Evolutionary conservation across 768 basidiomycete species (phyloP), one percentile per base, ranked within the genome.

Genomic region (Lactarius tabidus): DNA sequence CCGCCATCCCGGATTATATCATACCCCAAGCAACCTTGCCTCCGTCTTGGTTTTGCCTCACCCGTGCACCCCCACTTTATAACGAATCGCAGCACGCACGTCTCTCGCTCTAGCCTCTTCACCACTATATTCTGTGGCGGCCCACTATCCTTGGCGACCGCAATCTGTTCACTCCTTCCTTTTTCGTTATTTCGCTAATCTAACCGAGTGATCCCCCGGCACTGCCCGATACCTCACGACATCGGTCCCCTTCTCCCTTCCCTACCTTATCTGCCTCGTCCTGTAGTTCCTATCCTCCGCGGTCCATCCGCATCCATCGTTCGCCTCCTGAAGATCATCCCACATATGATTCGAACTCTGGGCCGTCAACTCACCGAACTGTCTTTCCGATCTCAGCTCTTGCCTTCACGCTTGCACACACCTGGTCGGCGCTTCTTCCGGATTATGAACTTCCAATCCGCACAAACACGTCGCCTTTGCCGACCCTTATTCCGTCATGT

Each of bases 401-500:
- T 26, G 56, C 56, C 56, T n/a, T 23, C 35, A 14, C n/a, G 35
- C 23, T 18, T 23, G 36, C 10, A 36, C 56, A 52, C 65, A 38
- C 64, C 28, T 26, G 35, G 36, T 9, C n/a, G n/a, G 48, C 45
- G 18, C 29, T n/a, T 43, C n/a, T 35, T 48, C 17, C 51, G 38
- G 60, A 38, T 52, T 57, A 36, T 52, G 57, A 62, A 58, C 57
- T 41, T 58, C 61, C 57, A 18, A 54, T 48, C 60, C 33, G 33
- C 39, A n/a, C 48, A 41, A 61, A 62, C 41, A 58, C 41, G 56
- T 62, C 65, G 56, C 54, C 65, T 38, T 54, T 31, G 28, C 31
- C 26, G 15, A 26, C 39, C 56, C 56, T 56, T 54, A 31, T 62
- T 66, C 51, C 65, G 60, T 66, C 65, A 66, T 66, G 15, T 57